Evolutionary conservation across 768 basidiomycete genomes (phyloP).

Genomic region (Boletus pseudopeckii): DNA sequence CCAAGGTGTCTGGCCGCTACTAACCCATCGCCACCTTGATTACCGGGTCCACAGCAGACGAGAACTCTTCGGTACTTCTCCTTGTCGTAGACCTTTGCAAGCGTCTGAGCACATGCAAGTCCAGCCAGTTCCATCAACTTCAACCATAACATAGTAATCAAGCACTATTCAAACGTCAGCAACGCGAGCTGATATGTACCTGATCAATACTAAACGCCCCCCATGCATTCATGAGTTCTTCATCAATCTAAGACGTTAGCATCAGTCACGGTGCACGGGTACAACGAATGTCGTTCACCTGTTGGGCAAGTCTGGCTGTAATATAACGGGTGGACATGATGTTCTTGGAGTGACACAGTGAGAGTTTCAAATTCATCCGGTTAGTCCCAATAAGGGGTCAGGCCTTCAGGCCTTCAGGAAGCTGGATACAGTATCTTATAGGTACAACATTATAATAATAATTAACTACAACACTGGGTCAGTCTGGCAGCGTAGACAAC

Average conservation of each 20-base stretch:
- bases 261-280: background rate
- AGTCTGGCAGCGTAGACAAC: background rate
- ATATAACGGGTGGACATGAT: conserved; percentile 61
- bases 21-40: conserved; percentile 95
- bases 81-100: conserved; percentile 72
- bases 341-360: background rate
- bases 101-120: conserved; percentile 84
- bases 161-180: background rate
- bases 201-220: conserved; percentile 96
- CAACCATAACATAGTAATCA: background rate
- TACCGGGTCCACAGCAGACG: conserved; percentile 97
- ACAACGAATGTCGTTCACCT: conserved; percentile 39
- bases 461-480: background rate
- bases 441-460: conserved; percentile 6
- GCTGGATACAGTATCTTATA: conserved; percentile 2
- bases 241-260: conserved; percentile 67
- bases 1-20: conserved; percentile 95
- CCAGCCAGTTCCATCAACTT: conserved; percentile 98
- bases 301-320: conserved; percentile 71
- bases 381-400: too few relatives aligned
- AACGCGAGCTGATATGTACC: conserved; percentile 36
- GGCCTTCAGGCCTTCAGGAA: background rate
- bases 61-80: conserved; percentile 72
- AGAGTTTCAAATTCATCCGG: too few relatives aligned
- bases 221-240: conserved; percentile 83